A percentile compares a stretch with the other conserved stretches of the same genome.
These are phyloP conservation scores for Ceratocystis harringtonii DNA, from an alignment of 2,329 filamentous ascomycete genomes.

Conservation along the genomic window DNA sequence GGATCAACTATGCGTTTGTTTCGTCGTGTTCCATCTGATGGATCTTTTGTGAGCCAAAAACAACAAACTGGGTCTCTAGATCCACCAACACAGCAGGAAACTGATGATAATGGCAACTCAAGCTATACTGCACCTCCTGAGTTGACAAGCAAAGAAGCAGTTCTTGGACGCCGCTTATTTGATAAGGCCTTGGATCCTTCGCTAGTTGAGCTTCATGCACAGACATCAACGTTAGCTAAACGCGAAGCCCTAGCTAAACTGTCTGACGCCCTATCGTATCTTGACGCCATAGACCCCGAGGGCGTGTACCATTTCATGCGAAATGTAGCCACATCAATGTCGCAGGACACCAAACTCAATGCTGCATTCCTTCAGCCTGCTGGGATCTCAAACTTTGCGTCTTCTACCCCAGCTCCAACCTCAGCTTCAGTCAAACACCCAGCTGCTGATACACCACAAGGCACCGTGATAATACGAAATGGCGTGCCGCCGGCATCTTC, in stretches of 20 bases:
- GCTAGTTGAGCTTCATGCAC: slow-evolving; percentile 74
- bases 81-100: slow-evolving; percentile 23
- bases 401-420: neutral
- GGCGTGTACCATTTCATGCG: slow-evolving; percentile 76
- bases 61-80: slow-evolving; percentile 24
- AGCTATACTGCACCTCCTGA: slow-evolving; percentile 33
- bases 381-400: slow-evolving; percentile 14
- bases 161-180: slow-evolving; percentile 69
- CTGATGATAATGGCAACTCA: slow-evolving; percentile 23
- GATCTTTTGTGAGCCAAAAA: slow-evolving; percentile 26
- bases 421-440: slow-evolving; percentile 2
- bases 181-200: slow-evolving; percentile 67
- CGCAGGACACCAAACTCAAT: slow-evolving; percentile 51
- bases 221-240: slow-evolving; percentile 51
- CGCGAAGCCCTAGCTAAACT: slow-evolving; percentile 70
- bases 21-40: slow-evolving; percentile 65
- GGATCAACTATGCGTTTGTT: slow-evolving; percentile 87
- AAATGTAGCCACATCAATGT: slow-evolving; percentile 57
- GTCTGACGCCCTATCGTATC: slow-evolving; percentile 68
- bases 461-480: slow-evolving; percentile 37
- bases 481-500: neutral
- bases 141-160: slow-evolving; percentile 60
- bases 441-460: slow-evolving; percentile 29
- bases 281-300: slow-evolving; percentile 81
- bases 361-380: slow-evolving; percentile 30